Conservation (phyloP, 305 asterid genomes). For the Lippia alba region DNA sequence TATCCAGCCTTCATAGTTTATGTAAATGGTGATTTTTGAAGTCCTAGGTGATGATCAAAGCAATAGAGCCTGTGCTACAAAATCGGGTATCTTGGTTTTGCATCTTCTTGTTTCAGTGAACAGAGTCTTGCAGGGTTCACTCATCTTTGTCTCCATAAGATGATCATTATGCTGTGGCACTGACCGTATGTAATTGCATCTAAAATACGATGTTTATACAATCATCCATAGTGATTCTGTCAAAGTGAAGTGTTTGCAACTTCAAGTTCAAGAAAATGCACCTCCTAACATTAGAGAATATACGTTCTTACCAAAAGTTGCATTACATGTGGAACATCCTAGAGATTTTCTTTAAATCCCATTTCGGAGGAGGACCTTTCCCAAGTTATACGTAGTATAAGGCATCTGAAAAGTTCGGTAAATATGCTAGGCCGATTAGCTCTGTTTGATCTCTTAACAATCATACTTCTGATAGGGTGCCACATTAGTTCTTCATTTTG, state of each 20-base stretch:
- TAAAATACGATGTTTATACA: too few relatives aligned
- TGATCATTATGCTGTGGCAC: background rate
- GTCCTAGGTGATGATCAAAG: conserved; percentile 19
- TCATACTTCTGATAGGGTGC: too few relatives aligned
- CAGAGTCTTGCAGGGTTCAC: background rate
- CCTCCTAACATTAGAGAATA: background rate
- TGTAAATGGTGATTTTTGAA: conserved; percentile 1
- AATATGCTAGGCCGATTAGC: background rate
- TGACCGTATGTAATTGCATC: background rate
- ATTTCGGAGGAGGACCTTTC: background rate
- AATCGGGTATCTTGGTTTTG: background rate
- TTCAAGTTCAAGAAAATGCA: conserved; percentile 2
- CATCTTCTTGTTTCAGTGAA: background rate
- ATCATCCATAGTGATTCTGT: background rate
- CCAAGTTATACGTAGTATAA: conserved; percentile 4
- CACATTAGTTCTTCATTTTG: too few relatives aligned
- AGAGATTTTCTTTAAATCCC: background rate
- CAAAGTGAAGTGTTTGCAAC: conserved; percentile 5
- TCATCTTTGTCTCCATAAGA: background rate
- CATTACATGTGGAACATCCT: background rate
- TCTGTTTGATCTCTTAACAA: background rate
- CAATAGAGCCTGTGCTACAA: background rate
- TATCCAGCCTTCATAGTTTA: background rate
- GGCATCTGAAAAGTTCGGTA: background rate
- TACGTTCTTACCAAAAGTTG: background rate